phyloP scores from a whole-genome alignment of 495 filamentous ascomycete genomes.

The Penicillium subrubescens region DNA sequence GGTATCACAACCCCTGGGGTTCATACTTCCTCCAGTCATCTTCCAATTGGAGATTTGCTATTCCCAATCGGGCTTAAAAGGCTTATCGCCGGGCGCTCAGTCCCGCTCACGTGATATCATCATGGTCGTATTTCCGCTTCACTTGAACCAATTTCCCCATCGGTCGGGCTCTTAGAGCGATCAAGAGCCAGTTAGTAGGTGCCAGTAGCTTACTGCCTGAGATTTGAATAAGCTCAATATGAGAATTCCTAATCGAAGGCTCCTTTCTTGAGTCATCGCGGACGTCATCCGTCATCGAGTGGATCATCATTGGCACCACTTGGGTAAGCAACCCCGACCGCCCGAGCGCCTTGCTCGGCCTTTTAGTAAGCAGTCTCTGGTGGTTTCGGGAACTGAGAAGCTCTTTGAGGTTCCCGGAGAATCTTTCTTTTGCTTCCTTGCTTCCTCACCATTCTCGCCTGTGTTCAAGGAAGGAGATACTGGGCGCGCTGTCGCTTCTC shows the following conservation, averaged over 20 bases:
- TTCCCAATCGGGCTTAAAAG: not conserved
- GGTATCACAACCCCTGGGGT: not conserved
- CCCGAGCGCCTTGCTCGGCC: slow-evolving; percentile 13
- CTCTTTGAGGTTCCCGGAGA: slow-evolving; percentile 10
- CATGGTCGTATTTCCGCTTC: not conserved
- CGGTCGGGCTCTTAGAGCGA: too few relatives aligned
- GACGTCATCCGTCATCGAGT: not conserved
- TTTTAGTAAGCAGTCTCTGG: slow-evolving; percentile 32
- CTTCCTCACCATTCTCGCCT: slow-evolving; percentile 11
- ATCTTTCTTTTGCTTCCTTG: slow-evolving; percentile 13
- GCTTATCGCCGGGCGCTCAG: not conserved
- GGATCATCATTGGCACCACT: not conserved
- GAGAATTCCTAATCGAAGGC: not conserved
- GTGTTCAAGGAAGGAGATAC: slow-evolving; percentile 16
- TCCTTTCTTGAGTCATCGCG: not conserved
- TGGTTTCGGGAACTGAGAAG: not conserved
- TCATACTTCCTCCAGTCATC: not conserved
- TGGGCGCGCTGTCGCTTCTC: slow-evolving; percentile 24
- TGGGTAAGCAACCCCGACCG: slow-evolving; percentile 8
- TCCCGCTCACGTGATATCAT: not conserved
- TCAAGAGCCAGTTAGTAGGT: not conserved
- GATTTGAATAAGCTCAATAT: too few relatives aligned
- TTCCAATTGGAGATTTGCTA: not conserved
- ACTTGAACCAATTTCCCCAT: not conserved
- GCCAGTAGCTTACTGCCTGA: not conserved